Conservation (phyloP, 805 yeast species). For the Cyberlindnera lachancei region DNA sequence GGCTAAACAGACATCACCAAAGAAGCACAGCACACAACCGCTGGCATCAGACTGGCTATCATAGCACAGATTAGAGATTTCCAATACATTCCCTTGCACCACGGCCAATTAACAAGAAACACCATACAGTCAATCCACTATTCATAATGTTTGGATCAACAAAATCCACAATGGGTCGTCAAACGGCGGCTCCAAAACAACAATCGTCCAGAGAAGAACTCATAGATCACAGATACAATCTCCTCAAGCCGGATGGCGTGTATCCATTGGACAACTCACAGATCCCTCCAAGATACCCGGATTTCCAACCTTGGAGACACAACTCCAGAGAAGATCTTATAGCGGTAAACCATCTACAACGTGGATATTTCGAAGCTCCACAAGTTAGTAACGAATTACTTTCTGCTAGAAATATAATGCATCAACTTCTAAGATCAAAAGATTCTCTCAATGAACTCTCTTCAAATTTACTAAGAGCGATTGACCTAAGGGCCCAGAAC, state of each 20-base stretch:
- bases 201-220: slow-evolving; percentile 21
- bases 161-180: not conserved
- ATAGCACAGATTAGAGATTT: too few species aligned
- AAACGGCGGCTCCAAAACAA: slow-evolving; percentile 1
- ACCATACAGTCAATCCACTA: too few species aligned
- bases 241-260: slow-evolving; percentile 27
- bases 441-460: slow-evolving; percentile 42
- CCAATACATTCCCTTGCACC: too few species aligned
- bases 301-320: slow-evolving; percentile 66
- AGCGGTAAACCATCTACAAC: slow-evolving; percentile 50
- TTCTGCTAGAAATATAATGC: slow-evolving; percentile 55
- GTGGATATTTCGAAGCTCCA: slow-evolving; percentile 65
- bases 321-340: slow-evolving; percentile 44
- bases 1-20: too few species aligned
- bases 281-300: slow-evolving; percentile 44
- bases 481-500: slow-evolving; percentile 37
- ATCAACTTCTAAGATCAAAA: slow-evolving; percentile 19
- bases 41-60: too few species aligned
- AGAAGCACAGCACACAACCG: too few species aligned
- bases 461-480: slow-evolving; percentile 38
- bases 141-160: not conserved
- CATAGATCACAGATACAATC: slow-evolving; percentile 24
- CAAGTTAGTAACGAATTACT: slow-evolving; percentile 59
- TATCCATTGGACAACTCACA: slow-evolving; percentile 24
- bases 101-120: too few species aligned